Percentiles rank a stretch among this genome's conserved stretches.
These are phyloP conservation scores for Ploettnerulaceae sp. DNA, from an alignment of 2,329 filamentous ascomycete species.

Conservation along the genomic window DNA sequence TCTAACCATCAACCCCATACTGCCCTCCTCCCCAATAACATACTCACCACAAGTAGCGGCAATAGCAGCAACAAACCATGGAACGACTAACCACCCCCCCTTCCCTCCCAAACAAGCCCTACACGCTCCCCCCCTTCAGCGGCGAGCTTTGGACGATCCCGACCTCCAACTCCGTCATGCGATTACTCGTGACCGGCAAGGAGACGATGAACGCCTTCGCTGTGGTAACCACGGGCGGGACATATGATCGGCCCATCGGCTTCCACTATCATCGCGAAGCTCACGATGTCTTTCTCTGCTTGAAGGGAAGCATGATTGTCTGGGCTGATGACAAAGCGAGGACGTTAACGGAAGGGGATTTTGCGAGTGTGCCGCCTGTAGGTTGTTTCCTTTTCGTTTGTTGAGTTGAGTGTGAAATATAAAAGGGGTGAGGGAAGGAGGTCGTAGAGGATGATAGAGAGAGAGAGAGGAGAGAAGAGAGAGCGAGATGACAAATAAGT, in stretches of 20 bases:
- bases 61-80: background rate
- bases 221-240: conserved; percentile 26
- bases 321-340: conserved; percentile 54
- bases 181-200: conserved; percentile 28
- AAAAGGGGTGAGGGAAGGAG: too few species aligned
- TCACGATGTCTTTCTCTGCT: conserved; percentile 53
- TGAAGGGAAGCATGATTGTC: conserved; percentile 50
- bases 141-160: conserved; percentile 30
- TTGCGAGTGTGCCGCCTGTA: conserved; percentile 53
- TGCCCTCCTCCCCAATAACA: background rate
- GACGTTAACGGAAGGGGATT: conserved; percentile 50
- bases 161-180: conserved; percentile 25
- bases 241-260: conserved; percentile 34
- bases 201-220: conserved; percentile 30
- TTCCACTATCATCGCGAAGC: conserved; percentile 54
- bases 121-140: conserved; percentile 22
- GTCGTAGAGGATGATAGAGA: background rate
- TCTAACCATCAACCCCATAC: background rate
- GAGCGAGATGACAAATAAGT: background rate
- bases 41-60: background rate
- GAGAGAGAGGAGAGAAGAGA: background rate
- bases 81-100: conserved; percentile 12
- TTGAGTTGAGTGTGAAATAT: too few species aligned
- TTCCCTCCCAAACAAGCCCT: conserved; percentile 16
- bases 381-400: conserved; percentile 15